A percentile compares a stretch with the other conserved stretches of the same genome.
Conservation (phyloP, 1,284 basidiomycete species). For the Sutorius eximius region DNA sequence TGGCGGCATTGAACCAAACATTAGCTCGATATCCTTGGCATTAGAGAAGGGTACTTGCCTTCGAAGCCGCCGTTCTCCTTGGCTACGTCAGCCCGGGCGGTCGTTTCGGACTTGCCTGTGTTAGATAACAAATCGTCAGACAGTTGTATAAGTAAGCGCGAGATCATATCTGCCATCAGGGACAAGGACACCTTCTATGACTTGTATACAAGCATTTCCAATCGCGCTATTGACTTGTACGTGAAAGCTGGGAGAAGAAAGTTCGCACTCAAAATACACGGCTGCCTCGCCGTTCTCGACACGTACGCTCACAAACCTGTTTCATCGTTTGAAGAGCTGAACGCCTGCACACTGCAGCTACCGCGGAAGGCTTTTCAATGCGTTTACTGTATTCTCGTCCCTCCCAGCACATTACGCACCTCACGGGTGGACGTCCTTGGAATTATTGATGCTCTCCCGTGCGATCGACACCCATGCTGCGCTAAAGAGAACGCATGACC, state of each 20-base stretch:
- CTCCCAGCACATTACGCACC: constrained; percentile 82
- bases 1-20: constrained; percentile 12
- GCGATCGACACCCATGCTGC: constrained; percentile 64
- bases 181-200: constrained; percentile 68
- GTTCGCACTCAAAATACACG: constrained; percentile 82
- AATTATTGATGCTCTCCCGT: constrained; percentile 71
- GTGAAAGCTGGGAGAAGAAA: constrained; percentile 78
- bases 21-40: constrained; percentile 82
- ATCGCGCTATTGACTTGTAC: constrained; percentile 82
- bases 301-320: constrained; percentile 51
- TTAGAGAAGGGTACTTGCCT: constrained; percentile 72
- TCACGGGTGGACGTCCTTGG: constrained; percentile 74
- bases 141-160: constrained; percentile 56
- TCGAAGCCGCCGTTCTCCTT: constrained; percentile 69
- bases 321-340: constrained; percentile 13
- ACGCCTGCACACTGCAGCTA: constrained; percentile 45
- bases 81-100: constrained; percentile 27
- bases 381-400: constrained; percentile 70
- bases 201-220: constrained; percentile 71
- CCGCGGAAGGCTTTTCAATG: constrained; percentile 59
- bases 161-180: constrained; percentile 62
- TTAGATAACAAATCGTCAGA: constrained; percentile 32
- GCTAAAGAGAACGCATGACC: constrained; percentile 55
- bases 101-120: constrained; percentile 14
- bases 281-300: constrained; percentile 83